These are phyloP conservation scores for Chlamydomonas incerta DNA, from an alignment of 139 green algal species.

Conservation along the genomic window DNA sequence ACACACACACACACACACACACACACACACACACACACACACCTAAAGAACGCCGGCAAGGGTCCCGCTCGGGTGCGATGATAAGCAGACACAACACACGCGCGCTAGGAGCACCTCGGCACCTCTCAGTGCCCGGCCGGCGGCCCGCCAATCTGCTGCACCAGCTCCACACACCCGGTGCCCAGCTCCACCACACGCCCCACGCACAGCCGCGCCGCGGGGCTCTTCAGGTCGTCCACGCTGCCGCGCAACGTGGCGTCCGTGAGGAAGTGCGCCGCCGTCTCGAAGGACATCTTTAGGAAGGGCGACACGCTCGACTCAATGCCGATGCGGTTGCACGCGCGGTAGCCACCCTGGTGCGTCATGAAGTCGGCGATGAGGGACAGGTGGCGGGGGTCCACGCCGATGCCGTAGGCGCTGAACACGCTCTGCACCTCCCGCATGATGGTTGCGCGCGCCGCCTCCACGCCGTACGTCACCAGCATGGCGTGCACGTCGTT, in stretches of 20 bases:
- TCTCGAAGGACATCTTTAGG: slow-evolving; percentile 99
- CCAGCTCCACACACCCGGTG: slow-evolving; percentile 70
- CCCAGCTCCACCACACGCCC: slow-evolving; percentile 79
- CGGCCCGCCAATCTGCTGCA: slow-evolving; percentile 13
- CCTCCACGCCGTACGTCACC: slow-evolving; percentile 94
- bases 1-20: too few species aligned
- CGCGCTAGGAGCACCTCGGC: too few species aligned
- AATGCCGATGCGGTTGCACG: slow-evolving; percentile 95
- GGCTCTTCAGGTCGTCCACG: slow-evolving; percentile 78
- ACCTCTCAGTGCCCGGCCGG: too few species aligned
- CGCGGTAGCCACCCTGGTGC: slow-evolving; percentile 81
- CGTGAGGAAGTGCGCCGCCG: slow-evolving; percentile 92
- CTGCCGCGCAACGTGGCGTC: slow-evolving; percentile 87
- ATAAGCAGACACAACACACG: too few species aligned
- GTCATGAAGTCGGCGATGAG: slow-evolving; percentile 99
- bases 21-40: too few species aligned
- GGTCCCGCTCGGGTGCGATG: too few species aligned
- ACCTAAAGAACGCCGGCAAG: too few species aligned
- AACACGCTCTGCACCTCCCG: slow-evolving; percentile 91
- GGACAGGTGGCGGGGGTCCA: slow-evolving; percentile 93
- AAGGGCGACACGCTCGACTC: slow-evolving; percentile 88
- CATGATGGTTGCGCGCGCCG: slow-evolving; percentile 90
- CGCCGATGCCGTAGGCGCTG: slow-evolving; percentile 96
- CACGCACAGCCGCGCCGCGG: slow-evolving; percentile 82
- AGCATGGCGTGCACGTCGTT: slow-evolving; percentile 92